Base-by-base conservation (phyloP, 164 flowering plant genomes). In the Buxus sempervirens region DNA sequence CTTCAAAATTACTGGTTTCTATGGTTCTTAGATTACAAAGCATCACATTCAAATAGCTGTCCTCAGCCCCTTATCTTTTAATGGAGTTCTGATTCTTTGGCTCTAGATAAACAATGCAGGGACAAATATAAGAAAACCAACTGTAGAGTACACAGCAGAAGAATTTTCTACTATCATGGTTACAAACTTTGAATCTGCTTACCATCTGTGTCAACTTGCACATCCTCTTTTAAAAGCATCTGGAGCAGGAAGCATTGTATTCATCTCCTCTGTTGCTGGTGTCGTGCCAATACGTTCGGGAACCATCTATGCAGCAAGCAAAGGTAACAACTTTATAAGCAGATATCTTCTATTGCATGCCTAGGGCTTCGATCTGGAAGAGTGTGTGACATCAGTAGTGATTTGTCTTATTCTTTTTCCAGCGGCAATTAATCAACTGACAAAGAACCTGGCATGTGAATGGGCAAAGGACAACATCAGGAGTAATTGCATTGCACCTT, bases 191-290 rank as follows among this genome's bases (percentile, higher is more conserved):
- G 88, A 80, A 53, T 79, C 91, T 10, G 75, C 78, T 51, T 81
- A 66, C 75, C 85, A 82, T 62, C 22, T 85, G 38, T 66, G 80
- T 72, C 91, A 87, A 70, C 83, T 86, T 60, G 80, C 86, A 6
- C 73, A 86, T 74, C 86, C 89, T 54, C 82, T 85, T 58, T 58
- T 87, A 13, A 85, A 87, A 72, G 78, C 80, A 22, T 81, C 86
- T 0, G 81, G 79, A 41, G 57, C 41, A 3, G 90, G 84, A 51
- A 83, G 76, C 68, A 73, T 84, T 60, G 83, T 85, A 16, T 79
- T 80, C 59, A 68, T 76, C n/a, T 87, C 86, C 27, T 85, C 88
- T 36, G 77, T 81, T 14, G 53, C 77, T 56, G 85, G 81, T 58
- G 64, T 82, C 18, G 71, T 79, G 20, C 49, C 76, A 15, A 0